Percentiles rank a stretch among this genome's conserved stretches.
phyloP scores from a whole-genome alignment of 2,329 filamentous ascomycete species.

The Leptographium radiaticola region DNA sequence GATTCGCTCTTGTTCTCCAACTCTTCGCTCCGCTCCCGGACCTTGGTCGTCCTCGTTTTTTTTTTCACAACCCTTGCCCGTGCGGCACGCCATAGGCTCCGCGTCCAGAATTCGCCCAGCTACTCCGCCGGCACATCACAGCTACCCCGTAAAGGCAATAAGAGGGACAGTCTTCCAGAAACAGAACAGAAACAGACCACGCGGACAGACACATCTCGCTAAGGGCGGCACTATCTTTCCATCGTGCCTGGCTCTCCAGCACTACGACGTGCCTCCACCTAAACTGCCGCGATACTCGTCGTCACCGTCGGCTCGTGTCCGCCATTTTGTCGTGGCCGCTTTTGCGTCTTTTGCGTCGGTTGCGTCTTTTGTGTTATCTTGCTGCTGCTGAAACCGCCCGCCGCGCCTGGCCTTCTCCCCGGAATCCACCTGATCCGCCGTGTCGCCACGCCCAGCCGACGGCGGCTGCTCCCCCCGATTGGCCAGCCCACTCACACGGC shows the following conservation, averaged over 20 bases:
- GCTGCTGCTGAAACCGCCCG: neutral
- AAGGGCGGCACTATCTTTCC: neutral
- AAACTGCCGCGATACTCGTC: neutral
- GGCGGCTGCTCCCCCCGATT: constrained; percentile 1
- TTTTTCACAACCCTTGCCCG: neutral
- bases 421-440: too few species aligned
- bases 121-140: neutral
- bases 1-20: neutral
- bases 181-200: constrained; percentile 3
- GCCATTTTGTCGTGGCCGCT: neutral
- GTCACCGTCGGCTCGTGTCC: neutral
- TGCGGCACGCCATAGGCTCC: neutral
- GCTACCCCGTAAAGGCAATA: constrained; percentile 1
- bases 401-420: too few species aligned
- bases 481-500: neutral
- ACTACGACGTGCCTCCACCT: neutral
- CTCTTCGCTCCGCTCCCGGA: neutral
- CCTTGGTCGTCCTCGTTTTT: neutral
- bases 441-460: neutral
- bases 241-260: neutral
- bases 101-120: neutral
- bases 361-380: neutral
- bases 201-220: constrained; percentile 2
- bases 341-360: neutral
- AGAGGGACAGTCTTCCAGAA: constrained; percentile 2